Evolutionary conservation across 2,329 filamentous ascomycete species (phyloP), one percentile per base, ranked within the genome.

Genomic region (Fusarium lateritium): DNA sequence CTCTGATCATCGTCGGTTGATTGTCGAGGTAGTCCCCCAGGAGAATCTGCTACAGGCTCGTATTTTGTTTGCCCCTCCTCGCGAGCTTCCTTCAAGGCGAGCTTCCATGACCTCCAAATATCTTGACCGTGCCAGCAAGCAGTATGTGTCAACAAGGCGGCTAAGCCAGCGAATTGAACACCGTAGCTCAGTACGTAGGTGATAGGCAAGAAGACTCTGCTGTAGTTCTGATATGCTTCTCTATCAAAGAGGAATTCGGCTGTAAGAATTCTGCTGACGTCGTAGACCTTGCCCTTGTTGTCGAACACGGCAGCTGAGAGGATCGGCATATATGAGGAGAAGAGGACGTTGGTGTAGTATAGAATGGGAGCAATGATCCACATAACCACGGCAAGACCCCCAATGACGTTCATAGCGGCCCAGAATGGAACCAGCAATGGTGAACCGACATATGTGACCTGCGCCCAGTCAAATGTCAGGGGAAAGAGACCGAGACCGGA

Each of bases 391-490:
- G 94, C 88, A 50, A 96, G 83, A 7, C 93, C 93, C 60, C 91
- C 92, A 28, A 96, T 88, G 38, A 96, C 93, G 74, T 96, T 96
- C 80, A 94, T 88, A 10, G 93, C 91, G 40, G 93, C 91, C 93
- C 93, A 94, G 78, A 95, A 96, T 0, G 93, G 93, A 0, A 93
- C 94, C 17, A 96, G 85, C 8, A 97, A 83, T 0, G 92, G 94
- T 6, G 93, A 96, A 17, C 94, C 94, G 72, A 97, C 96, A 75
- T 95, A 91, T 1, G 94, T 93, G 66, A 97, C 91, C 76, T 97
- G 94, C 1, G 92, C 92, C 94, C 94, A 97, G 81, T 97, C 94
- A 75, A 97, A 97, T 0, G 94, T 97, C 73, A 97, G 77, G 0
- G 94, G 94, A 65, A 97, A 94, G 34, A 97, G 81, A 1, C 93